Evolutionary conservation across 805 yeast genomes (phyloP), one percentile per base, ranked within the genome.

Genomic region (Metschnikowia proteae): DNA sequence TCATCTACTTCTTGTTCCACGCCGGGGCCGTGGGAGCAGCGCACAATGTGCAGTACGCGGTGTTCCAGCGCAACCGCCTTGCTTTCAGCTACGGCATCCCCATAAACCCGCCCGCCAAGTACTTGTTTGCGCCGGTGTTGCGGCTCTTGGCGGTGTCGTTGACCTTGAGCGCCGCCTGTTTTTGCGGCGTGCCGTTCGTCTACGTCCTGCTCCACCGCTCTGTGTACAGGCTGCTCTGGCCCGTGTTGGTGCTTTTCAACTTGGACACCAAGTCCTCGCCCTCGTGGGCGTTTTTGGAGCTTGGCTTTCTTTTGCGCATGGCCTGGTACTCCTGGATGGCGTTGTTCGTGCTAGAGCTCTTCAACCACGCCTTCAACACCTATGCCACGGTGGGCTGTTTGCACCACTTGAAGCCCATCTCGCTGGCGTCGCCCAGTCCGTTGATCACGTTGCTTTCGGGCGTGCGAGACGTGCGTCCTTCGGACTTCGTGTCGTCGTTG

Each of bases 341-440:
- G 23, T 63, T 68, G 34, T 59, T 72, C 33, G 56, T 62, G 8
- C 80, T 86, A 80, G 90, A 86, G 57, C 40, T 76, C 6, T 61
- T 78, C 25, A 83, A 83, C 59, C 75, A 79, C 48, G 65, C 82
- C 0, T 86, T 78, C 60, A 73, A 81, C 57, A 84, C 85, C 2
- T 85, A 84, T 60, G 75, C 87, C 48, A 76, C 84, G 10, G 76
- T 84, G 54, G 92, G 94, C 2, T 86, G 92, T 61, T 60, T 86
- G 45, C 84, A 83, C 56, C 82, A 84, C 42, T 81, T 79, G 17
- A 79, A 78, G 49, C 80, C 88, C 17, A 72, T 86, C 6, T 78
- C 84, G 39, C 64, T 79, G 9, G 76, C 80, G 28, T 75, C 85
- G 11, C 67, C 83, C 0, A 82, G 80, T 44, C 90, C 88, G 6